Conservation (phyloP, 192 early-diverging fungal genomes). For the Entophlyctis helioformis region DNA sequence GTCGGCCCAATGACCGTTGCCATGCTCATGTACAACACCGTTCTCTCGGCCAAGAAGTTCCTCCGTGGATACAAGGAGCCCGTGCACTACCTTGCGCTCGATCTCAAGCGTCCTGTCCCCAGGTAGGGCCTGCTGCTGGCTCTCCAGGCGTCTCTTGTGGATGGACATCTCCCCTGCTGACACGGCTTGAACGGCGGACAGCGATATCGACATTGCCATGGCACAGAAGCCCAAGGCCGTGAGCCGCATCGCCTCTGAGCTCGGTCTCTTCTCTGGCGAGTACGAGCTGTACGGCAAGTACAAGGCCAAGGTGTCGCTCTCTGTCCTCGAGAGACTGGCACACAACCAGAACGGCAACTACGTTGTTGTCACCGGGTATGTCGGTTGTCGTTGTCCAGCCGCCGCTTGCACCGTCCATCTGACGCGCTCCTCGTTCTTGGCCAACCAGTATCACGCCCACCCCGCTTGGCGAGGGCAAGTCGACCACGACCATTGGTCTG, state of each 20-base stretch:
- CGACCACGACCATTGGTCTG: conserved; percentile 91
- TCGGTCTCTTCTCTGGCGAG: conserved; percentile 56
- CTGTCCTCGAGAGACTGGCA: conserved; percentile 72
- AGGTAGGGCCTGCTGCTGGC: not conserved
- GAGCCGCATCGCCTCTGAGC: conserved; percentile 62
- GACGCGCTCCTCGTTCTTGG: too few relatives aligned
- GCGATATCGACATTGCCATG: conserved; percentile 90
- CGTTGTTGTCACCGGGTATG: conserved; percentile 82
- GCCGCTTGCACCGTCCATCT: not conserved
- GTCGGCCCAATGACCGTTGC: conserved; percentile 99
- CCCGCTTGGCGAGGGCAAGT: conserved; percentile 97
- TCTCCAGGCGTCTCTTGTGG: too few relatives aligned
- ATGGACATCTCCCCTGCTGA: too few relatives aligned
- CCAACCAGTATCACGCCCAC: conserved; percentile 79
- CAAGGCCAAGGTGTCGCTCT: conserved; percentile 84
- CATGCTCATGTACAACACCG: conserved; percentile 89
- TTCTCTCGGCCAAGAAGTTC: conserved; percentile 62
- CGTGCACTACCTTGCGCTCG: conserved; percentile 46
- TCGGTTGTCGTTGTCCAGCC: not conserved
- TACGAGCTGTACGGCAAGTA: conserved; percentile 76
- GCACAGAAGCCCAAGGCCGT: conserved; percentile 82
- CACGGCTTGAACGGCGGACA: conserved; percentile 7
- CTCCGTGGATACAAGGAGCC: conserved; percentile 30
- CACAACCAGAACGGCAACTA: conserved; percentile 75
- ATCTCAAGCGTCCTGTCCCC: conserved; percentile 70